phyloP scores from a whole-genome alignment of 805 yeast species.

The Candida ovalis region DNA sequence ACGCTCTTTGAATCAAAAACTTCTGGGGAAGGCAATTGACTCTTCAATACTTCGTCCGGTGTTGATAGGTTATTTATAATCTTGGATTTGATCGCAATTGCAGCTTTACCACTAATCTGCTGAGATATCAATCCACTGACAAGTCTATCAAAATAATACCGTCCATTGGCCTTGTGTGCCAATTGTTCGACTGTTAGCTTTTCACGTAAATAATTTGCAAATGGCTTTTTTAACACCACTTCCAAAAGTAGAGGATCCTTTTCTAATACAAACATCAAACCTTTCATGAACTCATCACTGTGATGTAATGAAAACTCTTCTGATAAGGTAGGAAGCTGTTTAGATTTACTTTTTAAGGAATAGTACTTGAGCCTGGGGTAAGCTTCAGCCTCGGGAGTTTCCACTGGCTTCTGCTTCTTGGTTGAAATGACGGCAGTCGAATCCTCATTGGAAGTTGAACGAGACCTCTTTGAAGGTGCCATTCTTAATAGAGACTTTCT shows the following conservation, averaged over 20 bases:
- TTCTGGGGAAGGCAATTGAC: constrained; percentile 49
- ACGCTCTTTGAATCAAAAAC: constrained; percentile 37
- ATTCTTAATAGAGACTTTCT: not conserved
- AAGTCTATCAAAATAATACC: constrained; percentile 39
- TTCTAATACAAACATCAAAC: constrained; percentile 19
- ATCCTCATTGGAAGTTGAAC: not conserved
- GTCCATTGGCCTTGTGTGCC: constrained; percentile 5
- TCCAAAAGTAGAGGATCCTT: constrained; percentile 24
- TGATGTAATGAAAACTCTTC: constrained; percentile 13
- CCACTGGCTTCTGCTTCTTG: not conserved
- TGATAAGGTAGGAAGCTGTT: constrained; percentile 5
- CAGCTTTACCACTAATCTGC: constrained; percentile 81
- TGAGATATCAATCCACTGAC: constrained; percentile 58
- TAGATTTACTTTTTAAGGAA: not conserved
- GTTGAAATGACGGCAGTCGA: not conserved
- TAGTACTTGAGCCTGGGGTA: constrained; percentile 9
- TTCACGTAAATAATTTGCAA: constrained; percentile 8
- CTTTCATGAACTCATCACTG: constrained; percentile 20
- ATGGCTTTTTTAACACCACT: constrained; percentile 8
- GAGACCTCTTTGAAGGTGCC: not conserved
- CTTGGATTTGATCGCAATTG: constrained; percentile 53
- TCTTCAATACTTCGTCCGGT: constrained; percentile 3
- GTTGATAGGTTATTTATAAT: constrained; percentile 11
- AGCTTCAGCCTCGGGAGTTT: not conserved
- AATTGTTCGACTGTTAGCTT: not conserved